These are phyloP conservation scores for Vitis labrusca DNA, from an alignment of 164 flowering plant genomes.

Conservation along the genomic window DNA sequence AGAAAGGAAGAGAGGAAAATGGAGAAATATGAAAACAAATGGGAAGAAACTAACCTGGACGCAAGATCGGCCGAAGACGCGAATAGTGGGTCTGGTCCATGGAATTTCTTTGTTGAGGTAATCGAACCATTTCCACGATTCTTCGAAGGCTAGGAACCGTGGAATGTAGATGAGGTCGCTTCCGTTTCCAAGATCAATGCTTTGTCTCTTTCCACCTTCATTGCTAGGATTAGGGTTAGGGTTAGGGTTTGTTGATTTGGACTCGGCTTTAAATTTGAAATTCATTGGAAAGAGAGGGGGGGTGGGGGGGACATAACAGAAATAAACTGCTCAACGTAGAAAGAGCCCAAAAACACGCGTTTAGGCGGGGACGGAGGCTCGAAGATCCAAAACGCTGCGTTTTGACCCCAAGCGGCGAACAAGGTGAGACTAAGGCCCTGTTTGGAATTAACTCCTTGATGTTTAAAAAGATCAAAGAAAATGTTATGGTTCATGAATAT, in stretches of 20 bases:
- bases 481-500: no score
- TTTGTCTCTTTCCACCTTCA: conserved; percentile 11
- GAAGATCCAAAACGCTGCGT: no score
- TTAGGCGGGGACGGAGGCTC: no score
- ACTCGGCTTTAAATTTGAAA: conserved; percentile 14
- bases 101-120: conserved; percentile 75
- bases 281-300: conserved; percentile 9
- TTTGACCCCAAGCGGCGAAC: no score
- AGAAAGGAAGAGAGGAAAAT: not conserved
- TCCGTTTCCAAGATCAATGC: conserved; percentile 64
- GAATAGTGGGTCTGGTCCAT: conserved; percentile 87
- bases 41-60: conserved; percentile 47
- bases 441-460: no score
- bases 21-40: not conserved
- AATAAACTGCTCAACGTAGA: no score
- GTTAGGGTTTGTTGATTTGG: conserved; percentile 10
- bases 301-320: no score
- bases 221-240: not conserved
- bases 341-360: no score
- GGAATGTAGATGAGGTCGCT: conserved; percentile 70
- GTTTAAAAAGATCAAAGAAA: no score
- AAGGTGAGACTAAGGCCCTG: no score
- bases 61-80: conserved; percentile 74
- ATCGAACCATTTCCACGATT: conserved; percentile 66
- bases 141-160: conserved; percentile 44